phyloP scores from a whole-genome alignment of 306 rosid genomes.

The Psophocarpus tetragonolobus region DNA sequence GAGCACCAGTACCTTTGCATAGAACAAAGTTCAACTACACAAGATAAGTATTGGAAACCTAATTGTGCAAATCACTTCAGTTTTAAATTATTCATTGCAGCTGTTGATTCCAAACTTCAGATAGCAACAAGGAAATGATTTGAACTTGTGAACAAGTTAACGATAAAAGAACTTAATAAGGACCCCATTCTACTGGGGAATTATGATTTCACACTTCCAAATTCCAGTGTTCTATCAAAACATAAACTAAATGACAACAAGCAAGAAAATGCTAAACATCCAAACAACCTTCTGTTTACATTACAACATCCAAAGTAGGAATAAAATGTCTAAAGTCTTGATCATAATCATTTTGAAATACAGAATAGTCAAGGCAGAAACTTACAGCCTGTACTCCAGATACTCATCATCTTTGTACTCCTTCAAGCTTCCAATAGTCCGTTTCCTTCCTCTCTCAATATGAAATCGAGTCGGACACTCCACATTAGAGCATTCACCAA shows the following conservation, averaged over 20 bases:
- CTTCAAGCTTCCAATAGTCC: slow-evolving; percentile 75
- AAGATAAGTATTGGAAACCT: slow-evolving; percentile 18
- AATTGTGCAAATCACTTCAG: not conserved
- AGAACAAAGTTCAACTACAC: slow-evolving; percentile 24
- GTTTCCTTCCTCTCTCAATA: slow-evolving; percentile 79
- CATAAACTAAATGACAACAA: not conserved
- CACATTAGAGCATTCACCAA: slow-evolving; percentile 82
- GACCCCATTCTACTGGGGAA: not conserved
- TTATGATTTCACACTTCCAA: slow-evolving; percentile 12
- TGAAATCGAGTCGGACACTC: slow-evolving; percentile 90
- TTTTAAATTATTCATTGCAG: not conserved
- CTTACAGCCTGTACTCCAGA: slow-evolving; percentile 91
- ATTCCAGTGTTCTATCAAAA: not conserved
- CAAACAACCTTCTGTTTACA: slow-evolving; percentile 4
- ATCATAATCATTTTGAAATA: slow-evolving; percentile 1
- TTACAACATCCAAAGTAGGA: not conserved
- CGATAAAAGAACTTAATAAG: not conserved
- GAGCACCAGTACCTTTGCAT: slow-evolving; percentile 93
- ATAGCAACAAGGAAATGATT: slow-evolving; percentile 18
- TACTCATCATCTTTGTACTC: slow-evolving; percentile 88
- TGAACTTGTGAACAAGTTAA: slow-evolving; percentile 10
- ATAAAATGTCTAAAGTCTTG: not conserved
- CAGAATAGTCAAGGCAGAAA: slow-evolving; percentile 24
- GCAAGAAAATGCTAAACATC: not conserved
- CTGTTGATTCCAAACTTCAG: slow-evolving; percentile 9